Percentiles rank a stretch among this genome's conserved stretches.
Evolutionary conservation across 495 filamentous ascomycete species (phyloP).

Genomic region (Aspergillus biplanus): DNA sequence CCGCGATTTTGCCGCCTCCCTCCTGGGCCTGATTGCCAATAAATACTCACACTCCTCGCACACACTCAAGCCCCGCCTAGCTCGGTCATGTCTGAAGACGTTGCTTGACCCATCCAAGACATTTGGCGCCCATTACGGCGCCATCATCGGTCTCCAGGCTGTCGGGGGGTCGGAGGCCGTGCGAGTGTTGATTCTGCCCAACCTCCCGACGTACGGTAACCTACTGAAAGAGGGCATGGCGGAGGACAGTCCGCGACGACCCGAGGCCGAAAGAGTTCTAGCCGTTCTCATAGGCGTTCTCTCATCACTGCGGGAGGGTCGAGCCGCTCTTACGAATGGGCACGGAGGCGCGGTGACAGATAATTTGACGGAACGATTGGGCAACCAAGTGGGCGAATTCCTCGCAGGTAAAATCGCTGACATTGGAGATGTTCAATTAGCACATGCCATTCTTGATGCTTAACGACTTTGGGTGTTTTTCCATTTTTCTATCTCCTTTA

Average conservation of each 20-base stretch:
- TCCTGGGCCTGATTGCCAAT: slow-evolving; percentile 71
- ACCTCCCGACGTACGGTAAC: slow-evolving; percentile 74
- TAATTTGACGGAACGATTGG: slow-evolving; percentile 59
- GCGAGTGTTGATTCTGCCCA: slow-evolving; percentile 78
- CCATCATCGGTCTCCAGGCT: slow-evolving; percentile 73
- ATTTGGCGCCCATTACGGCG: slow-evolving; percentile 82
- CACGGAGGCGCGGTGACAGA: slow-evolving; percentile 48
- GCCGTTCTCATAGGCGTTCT: slow-evolving; percentile 64
- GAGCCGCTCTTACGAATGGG: slow-evolving; percentile 45
- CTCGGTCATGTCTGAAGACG: slow-evolving; percentile 84
- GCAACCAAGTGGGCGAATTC: slow-evolving; percentile 60
- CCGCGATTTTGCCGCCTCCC: slow-evolving; percentile 78
- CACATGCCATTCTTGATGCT: slow-evolving; percentile 39
- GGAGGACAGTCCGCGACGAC: slow-evolving; percentile 51
- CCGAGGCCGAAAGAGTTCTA: slow-evolving; percentile 67
- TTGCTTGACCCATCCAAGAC: slow-evolving; percentile 85
- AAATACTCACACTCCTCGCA: slow-evolving; percentile 77
- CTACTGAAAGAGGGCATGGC: slow-evolving; percentile 69
- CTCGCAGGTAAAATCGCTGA: slow-evolving; percentile 56
- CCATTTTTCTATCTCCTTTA: not conserved
- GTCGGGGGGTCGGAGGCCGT: slow-evolving; percentile 80
- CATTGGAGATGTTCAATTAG: slow-evolving; percentile 48
- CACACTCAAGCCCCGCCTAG: slow-evolving; percentile 82
- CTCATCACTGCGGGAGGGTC: slow-evolving; percentile 46
- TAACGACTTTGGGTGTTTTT: slow-evolving; percentile 13